These are phyloP conservation scores for Bisporella sp. DNA, from an alignment of 2,329 filamentous ascomycete species.

Conservation along the genomic window DNA sequence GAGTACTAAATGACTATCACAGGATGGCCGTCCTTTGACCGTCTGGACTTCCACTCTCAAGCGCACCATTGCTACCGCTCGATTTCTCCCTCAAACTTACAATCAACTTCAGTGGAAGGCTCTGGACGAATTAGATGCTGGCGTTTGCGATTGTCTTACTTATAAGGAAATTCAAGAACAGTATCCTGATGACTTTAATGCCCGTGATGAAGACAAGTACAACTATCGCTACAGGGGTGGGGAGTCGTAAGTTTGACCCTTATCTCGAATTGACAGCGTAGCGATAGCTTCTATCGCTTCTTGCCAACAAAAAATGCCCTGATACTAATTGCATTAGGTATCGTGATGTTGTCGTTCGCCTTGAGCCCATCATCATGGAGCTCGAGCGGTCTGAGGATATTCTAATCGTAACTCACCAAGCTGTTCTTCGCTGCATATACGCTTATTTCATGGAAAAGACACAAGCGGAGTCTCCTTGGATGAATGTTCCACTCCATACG, in stretches of 20 bases:
- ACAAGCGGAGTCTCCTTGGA: conserved; percentile 91
- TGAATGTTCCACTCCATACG: conserved; percentile 95
- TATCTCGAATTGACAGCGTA: neutral
- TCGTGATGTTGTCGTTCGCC: conserved; percentile 91
- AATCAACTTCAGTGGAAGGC: conserved; percentile 99
- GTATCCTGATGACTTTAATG: conserved; percentile 91
- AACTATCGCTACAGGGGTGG: conserved; percentile 98
- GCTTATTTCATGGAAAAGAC: conserved; percentile 98
- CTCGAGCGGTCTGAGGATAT: conserved; percentile 94
- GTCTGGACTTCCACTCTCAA: conserved; percentile 71
- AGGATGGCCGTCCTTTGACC: conserved; percentile 54
- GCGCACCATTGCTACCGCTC: conserved; percentile 87
- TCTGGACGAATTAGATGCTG: conserved; percentile 91
- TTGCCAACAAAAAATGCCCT: neutral
- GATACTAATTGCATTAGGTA: conserved; percentile 37
- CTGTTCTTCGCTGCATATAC: conserved; percentile 93
- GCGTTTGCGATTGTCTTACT: conserved; percentile 92
- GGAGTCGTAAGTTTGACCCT: conserved; percentile 52
- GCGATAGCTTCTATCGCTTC: neutral
- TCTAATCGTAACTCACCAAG: conserved; percentile 95
- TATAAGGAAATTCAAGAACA: conserved; percentile 78
- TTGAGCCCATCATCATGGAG: conserved; percentile 99
- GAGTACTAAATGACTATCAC: neutral
- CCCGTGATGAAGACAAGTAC: conserved; percentile 97
- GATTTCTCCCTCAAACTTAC: conserved; percentile 72